phyloP scores from a whole-genome alignment of 1,139 yeast genomes.

The Geotrichum phurueaensis region DNA sequence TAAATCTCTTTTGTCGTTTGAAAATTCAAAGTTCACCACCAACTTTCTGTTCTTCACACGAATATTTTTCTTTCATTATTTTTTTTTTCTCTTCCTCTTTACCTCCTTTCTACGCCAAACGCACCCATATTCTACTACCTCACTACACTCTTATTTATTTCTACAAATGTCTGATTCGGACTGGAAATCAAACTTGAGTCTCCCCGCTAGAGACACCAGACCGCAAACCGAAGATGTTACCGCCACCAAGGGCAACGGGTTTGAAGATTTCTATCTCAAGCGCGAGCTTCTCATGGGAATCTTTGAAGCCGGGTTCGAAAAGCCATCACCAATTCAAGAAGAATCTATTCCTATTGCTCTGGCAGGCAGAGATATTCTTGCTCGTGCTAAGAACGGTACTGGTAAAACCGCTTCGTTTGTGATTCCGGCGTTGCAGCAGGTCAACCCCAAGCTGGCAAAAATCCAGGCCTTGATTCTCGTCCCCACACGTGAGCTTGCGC shows the following conservation, averaged over 20 bases:
- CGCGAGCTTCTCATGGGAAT: conserved; percentile 96
- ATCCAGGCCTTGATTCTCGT: conserved; percentile 86
- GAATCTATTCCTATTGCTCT: conserved; percentile 94
- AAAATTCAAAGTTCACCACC: background rate
- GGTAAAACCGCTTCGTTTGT: conserved; percentile 97
- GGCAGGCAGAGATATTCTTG: conserved; percentile 92
- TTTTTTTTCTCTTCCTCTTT: background rate
- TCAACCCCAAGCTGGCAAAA: conserved; percentile 76
- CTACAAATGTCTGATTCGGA: conserved; percentile 25
- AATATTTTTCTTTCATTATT: background rate
- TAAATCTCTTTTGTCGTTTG: background rate
- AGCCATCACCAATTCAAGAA: conserved; percentile 97
- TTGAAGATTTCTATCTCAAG: conserved; percentile 87
- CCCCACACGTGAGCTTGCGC: conserved; percentile 94
- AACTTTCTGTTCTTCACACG: background rate
- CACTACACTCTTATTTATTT: background rate
- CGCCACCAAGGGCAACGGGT: conserved; percentile 81
- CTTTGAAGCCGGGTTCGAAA: conserved; percentile 97
- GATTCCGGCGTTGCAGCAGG: conserved; percentile 77
- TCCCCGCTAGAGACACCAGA: conserved; percentile 80
- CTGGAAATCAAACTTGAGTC: conserved; percentile 71
- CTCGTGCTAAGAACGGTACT: conserved; percentile 97
- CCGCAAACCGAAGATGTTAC: conserved; percentile 97
- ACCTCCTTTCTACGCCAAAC: background rate
- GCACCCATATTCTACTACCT: background rate